Base-by-base conservation (phyloP, 371 early-diverging fungal genomes). In the Dinochytrium kinnereticum region DNA sequence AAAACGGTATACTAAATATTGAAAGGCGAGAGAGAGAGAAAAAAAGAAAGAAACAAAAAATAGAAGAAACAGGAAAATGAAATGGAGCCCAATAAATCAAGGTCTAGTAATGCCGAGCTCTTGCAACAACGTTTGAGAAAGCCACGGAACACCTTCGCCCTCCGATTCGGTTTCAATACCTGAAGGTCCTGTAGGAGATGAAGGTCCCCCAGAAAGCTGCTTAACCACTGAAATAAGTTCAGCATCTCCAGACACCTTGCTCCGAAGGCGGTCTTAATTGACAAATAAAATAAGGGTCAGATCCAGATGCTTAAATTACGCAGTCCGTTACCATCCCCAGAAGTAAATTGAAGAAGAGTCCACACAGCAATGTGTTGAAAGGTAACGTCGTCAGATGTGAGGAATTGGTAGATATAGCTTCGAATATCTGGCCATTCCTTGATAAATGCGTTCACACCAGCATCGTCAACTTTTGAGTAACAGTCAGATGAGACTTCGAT, bases 331-430 rank as follows among this genome's bases (percentile, higher is more conserved):
- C 90, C 86, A 64, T 78, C 83, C 13, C 89, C 89, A 69, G 94
- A 93, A 69, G 92, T 76, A 76, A 94, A 91, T 80, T 94, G 93
- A 37, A 93, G 90, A 71, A 95, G 87, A 19, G 95, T 94, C 95
- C 95, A 95, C n/a, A 95, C 88, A 5, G 92, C 93, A 76, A 95
- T 92, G 73, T 93, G 94, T 73, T 92, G 91, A 75, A 93, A 92
- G 24, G 92, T 90, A 68, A 88, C 80, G 68, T 92, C 94, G 53
- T 83, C 84, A 39, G 80, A 70, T 2, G 73, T 76, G 36, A 94
- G 78, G 79, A 94, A 95, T 39, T 85, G 83, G 15, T 86, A 83
- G 66, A 95, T 77, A 59, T 94, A 95, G 31, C 87, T 88, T 57
- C 90, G 84, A 38, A 95, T 81, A 0, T 93, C 93, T 51, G 89